A percentile compares a stretch with the other conserved stretches of the same genome.
Evolutionary conservation across 192 early-diverging fungal species (phyloP).

Genomic region (Fimicolochytrium jonesii): DNA sequence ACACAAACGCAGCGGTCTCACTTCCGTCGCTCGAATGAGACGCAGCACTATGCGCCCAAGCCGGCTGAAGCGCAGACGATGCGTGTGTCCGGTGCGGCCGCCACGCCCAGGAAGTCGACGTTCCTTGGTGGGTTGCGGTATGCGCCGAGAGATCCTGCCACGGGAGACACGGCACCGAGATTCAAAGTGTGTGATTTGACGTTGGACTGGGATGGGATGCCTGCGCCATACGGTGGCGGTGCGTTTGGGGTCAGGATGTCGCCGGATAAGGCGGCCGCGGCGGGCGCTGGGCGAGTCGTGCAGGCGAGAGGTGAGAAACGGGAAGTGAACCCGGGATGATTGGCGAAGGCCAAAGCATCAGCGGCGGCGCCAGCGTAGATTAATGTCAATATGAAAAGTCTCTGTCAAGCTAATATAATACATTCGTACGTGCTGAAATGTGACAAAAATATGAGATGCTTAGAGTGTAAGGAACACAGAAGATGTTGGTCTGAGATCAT

Average conservation of each 20-base stretch:
- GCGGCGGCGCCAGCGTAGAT: no score
- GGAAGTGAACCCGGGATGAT: no score
- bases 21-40: conserved; percentile 50
- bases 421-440: no score
- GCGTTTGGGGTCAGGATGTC: conserved; percentile 21
- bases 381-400: no score
- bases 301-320: neutral
- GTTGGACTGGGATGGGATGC: conserved; percentile 37
- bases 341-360: no score
- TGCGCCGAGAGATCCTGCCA: neutral
- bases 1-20: conserved; percentile 44
- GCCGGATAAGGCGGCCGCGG: conserved; percentile 2
- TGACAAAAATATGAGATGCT: no score
- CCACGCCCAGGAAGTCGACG: conserved; percentile 39
- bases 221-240: conserved; percentile 35
- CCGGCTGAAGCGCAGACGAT: conserved; percentile 41
- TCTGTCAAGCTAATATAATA: no score
- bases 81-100: conserved; percentile 27
- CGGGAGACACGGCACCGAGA: conserved; percentile 19
- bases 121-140: conserved; percentile 43
- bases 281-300: conserved; percentile 8
- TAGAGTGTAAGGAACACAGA: no score
- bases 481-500: no score
- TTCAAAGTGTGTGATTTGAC: conserved; percentile 54
- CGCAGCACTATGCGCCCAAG: conserved; percentile 57